Evolutionary conservation across 345 rosid genomes (phyloP), one percentile per base, ranked within the genome.

Genomic region (Populus tremula): DNA sequence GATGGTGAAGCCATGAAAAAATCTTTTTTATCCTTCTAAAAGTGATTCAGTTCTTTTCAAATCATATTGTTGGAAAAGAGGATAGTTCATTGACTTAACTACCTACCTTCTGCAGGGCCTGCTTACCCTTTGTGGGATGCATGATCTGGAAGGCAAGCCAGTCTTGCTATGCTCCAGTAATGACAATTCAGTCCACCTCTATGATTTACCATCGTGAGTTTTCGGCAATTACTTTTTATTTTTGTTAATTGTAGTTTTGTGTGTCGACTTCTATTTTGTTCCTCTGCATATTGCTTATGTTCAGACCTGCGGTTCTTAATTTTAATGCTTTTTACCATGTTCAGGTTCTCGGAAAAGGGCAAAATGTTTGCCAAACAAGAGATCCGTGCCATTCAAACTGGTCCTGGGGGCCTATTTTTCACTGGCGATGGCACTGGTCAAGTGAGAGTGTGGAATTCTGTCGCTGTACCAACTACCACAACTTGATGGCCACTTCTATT

Each of bases 191-290:
- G 82, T 91, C 49, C 92, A 88, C 54, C 54, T 82, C 41, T 93
- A 88, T 70, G 98, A 96, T 89, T 81, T 96, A 74, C 99, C 99
- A 69, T 91, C 99, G 99, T 96, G 84, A 93, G 99, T 85, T 36
- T 59, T 53, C 5, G 16, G 63, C 41, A 31, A 27, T 38, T n/a
- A 2, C 3, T 1, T 62, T 54, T 49, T 13, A 23, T 35, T 61
- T 31, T 9, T 47, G 4, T n/a, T 23, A 47, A 3, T 14, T 45
- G 5, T 16, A 43, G 16, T 70, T 70, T 61, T 17, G 65, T 63
- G 12, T 63, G 25, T 69, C 25, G 29, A 8, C 35, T 27, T n/a
- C 31, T 50, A 17, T 8, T 6, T 16, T 38, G 27, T 61, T 23
- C 17, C 17, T 5, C n/a, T 20, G 11, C 39, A 72, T 50, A 14